phyloP scores from a whole-genome alignment of 345 rosid genomes.

The Syzygium oleosum region DNA sequence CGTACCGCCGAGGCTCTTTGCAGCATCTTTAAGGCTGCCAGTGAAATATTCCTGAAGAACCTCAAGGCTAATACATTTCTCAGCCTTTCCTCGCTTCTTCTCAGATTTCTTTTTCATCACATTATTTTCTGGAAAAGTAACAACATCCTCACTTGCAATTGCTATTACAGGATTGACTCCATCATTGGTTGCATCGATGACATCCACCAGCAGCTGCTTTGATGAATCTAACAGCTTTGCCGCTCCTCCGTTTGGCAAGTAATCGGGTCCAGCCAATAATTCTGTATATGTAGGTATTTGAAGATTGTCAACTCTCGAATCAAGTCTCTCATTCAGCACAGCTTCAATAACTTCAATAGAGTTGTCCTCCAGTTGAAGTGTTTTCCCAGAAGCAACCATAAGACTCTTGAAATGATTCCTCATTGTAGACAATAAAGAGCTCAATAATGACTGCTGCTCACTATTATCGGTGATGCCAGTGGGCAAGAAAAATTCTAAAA shows the following conservation, averaged over 20 bases:
- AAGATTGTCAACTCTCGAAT: conserved; percentile 36
- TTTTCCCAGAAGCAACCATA: conserved; percentile 61
- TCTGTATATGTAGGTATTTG: conserved; percentile 22
- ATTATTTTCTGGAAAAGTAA: conserved; percentile 29
- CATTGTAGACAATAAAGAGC: conserved; percentile 67
- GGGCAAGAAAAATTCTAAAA: conserved; percentile 87
- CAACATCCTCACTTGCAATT: conserved; percentile 14
- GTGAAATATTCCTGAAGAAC: conserved; percentile 85
- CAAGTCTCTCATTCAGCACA: conserved; percentile 32
- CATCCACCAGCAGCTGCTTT: conserved; percentile 23
- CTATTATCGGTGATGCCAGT: conserved; percentile 26
- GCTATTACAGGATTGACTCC: conserved; percentile 7
- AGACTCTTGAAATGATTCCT: conserved; percentile 74
- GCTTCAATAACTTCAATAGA: conserved; percentile 62
- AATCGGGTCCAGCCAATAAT: conserved; percentile 15
- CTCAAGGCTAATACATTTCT: conserved; percentile 78
- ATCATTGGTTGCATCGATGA: conserved; percentile 21
- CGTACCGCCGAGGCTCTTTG: conserved; percentile 92
- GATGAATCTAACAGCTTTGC: background rate
- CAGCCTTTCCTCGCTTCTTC: conserved; percentile 85
- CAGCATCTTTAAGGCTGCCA: conserved; percentile 95
- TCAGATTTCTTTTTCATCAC: conserved; percentile 33
- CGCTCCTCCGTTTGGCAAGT: conserved; percentile 14
- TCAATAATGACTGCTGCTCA: conserved; percentile 51
- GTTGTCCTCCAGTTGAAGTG: conserved; percentile 39